phyloP scores from a whole-genome alignment of 2,329 filamentous ascomycete species.

The Pseudogymnoascus sp. region DNA sequence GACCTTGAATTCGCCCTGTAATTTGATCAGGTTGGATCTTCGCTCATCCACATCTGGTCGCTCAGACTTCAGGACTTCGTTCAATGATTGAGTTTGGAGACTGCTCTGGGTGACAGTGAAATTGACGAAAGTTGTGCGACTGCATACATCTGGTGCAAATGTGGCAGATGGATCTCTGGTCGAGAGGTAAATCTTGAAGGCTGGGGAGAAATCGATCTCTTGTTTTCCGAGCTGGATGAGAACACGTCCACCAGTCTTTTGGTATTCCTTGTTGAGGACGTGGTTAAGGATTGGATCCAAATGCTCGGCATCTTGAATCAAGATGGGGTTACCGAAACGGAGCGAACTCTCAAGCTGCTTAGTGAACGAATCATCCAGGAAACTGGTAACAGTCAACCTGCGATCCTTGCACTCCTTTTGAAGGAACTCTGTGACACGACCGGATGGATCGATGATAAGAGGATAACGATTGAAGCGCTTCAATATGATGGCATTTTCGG shows the following conservation, averaged over 20 bases:
- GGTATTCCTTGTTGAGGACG: constrained; percentile 98
- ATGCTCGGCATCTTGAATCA: constrained; percentile 97
- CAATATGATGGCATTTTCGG: constrained; percentile 94
- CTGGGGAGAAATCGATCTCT: constrained; percentile 96
- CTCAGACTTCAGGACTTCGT: constrained; percentile 95
- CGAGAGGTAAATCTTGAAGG: constrained; percentile 90
- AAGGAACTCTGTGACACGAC: constrained; percentile 87
- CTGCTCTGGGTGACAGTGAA: constrained; percentile 99
- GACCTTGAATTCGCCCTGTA: constrained; percentile 98
- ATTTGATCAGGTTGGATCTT: constrained; percentile 93
- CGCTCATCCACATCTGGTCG: constrained; percentile 94
- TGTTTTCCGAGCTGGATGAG: constrained; percentile 97
- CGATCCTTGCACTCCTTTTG: constrained; percentile 91
- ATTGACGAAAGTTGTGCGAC: constrained; percentile 97
- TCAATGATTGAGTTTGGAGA: constrained; percentile 93
- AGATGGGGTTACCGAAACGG: constrained; percentile 94
- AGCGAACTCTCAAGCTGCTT: constrained; percentile 96
- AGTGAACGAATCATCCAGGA: constrained; percentile 94
- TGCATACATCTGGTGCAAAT: constrained; percentile 95
- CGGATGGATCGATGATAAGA: constrained; percentile 95
- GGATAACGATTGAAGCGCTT: constrained; percentile 98
- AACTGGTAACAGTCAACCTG: constrained; percentile 91
- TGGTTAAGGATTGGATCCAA: constrained; percentile 96
- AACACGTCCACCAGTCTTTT: constrained; percentile 94
- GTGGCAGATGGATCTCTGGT: constrained; percentile 93